A percentile compares a stretch with the other conserved stretches of the same genome.
These are phyloP conservation scores for Litsea cubeba DNA, from an alignment of 164 flowering plant species.

Conservation along the genomic window DNA sequence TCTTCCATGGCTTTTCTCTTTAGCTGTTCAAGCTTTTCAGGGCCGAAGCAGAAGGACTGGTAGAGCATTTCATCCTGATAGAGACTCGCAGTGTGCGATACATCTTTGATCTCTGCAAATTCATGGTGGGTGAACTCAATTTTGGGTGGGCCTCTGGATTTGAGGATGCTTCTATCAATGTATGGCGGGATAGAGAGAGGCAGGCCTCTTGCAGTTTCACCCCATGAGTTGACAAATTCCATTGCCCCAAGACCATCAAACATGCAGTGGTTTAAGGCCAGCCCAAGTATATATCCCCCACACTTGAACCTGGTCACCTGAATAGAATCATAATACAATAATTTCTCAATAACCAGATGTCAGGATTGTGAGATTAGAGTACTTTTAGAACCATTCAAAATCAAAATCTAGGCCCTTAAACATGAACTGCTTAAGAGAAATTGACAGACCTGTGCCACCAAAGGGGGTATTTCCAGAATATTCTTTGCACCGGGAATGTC, in stretches of 20 bases:
- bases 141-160: constrained; percentile 53
- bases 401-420: too few species aligned
- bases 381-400: too few species aligned
- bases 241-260: constrained; percentile 81
- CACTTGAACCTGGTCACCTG: constrained; percentile 88
- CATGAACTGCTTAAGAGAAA: neutral
- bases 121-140: constrained; percentile 70
- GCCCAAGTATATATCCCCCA: constrained; percentile 83
- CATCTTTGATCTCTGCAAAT: constrained; percentile 69
- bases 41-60: constrained; percentile 65
- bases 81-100: constrained; percentile 44
- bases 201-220: constrained; percentile 64
- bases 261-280: constrained; percentile 78
- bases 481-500: constrained; percentile 67
- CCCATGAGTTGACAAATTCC: constrained; percentile 90
- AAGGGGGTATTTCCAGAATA: constrained; percentile 69
- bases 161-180: constrained; percentile 57
- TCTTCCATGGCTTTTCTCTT: constrained; percentile 55
- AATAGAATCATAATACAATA: neutral
- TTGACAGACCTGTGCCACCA: constrained; percentile 63
- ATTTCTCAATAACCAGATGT: neutral
- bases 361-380: too few species aligned
- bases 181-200: constrained; percentile 50
- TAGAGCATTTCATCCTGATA: constrained; percentile 60
- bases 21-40: constrained; percentile 56